Evolutionary conservation across 2,329 filamentous ascomycete species (phyloP).

Genomic region (Huntiella bhutanensis): DNA sequence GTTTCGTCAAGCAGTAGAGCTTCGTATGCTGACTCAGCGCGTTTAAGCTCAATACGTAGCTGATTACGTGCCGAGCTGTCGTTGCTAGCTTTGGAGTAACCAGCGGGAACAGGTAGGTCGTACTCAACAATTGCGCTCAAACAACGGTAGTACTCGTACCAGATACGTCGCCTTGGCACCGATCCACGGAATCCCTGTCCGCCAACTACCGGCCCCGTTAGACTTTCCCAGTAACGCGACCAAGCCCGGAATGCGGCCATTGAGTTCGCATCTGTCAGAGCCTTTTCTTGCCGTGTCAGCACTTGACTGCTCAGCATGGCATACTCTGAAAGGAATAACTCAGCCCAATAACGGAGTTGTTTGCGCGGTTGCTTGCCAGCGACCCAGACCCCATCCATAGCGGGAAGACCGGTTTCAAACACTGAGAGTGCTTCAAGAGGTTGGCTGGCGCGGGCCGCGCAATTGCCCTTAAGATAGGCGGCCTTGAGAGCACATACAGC

Average conservation of each 20-base stretch:
- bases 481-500: slow-evolving; percentile 65
- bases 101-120: slow-evolving; percentile 40
- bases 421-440: slow-evolving; percentile 42
- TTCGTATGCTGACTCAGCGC: slow-evolving; percentile 65
- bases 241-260: slow-evolving; percentile 45
- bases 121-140: slow-evolving; percentile 58
- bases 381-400: slow-evolving; percentile 33
- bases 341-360: slow-evolving; percentile 60
- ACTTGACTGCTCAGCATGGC: slow-evolving; percentile 50
- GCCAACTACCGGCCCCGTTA: slow-evolving; percentile 27
- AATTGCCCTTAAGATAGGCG: slow-evolving; percentile 56
- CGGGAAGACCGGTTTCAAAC: slow-evolving; percentile 46
- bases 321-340: slow-evolving; percentile 56
- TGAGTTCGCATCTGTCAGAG: slow-evolving; percentile 32
- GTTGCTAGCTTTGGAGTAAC: slow-evolving; percentile 23
- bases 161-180: slow-evolving; percentile 48
- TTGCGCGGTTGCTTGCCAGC: slow-evolving; percentile 32
- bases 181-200: slow-evolving; percentile 40
- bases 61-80: slow-evolving; percentile 39
- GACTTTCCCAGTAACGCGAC: slow-evolving; percentile 47
- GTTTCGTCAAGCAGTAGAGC: slow-evolving; percentile 58
- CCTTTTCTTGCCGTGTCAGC: slow-evolving; percentile 30
- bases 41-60: slow-evolving; percentile 59
- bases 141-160: slow-evolving; percentile 68
- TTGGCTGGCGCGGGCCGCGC: slow-evolving; percentile 30